Base-by-base conservation (phyloP, 2,329 filamentous ascomycete genomes). In the Hypoxylon sp. region DNA sequence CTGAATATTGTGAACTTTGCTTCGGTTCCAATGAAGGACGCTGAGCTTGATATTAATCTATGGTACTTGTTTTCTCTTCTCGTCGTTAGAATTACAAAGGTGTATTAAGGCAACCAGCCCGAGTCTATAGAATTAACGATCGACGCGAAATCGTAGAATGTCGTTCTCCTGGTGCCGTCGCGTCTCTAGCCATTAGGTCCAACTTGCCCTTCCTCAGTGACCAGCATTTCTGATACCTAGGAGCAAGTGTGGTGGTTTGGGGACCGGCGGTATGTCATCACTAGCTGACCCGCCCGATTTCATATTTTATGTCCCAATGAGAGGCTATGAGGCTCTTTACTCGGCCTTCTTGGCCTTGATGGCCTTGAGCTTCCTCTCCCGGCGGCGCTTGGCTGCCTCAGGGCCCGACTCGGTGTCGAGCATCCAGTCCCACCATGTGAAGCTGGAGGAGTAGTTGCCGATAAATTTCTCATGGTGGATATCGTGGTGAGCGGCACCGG, bases 391-490 rank as follows among this genome's bases (percentile, higher is more conserved):
- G 75, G 91, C 87, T 43, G 95, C 93, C 81, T 97, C 95, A 38
- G 93, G 89, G 58, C 93, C 93, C 71, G 93, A 93, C 86, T 99
- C 95, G 68, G 96, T 99, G 82, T 98, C 94, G 73, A 98, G 87
- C 74, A 90, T 80, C 80, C 92, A 97, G 84, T 99, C 96, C 96
- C 96, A 99, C 96, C 96, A 99, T 81, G 95, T 89, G 89, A 99
- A 99, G 85, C 93, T 97, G 79, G 94, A 97, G 56, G 95, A 86
- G 80, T 98, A 99, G 86, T 99, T 99, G 75, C 96, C 96, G 71
- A 99, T 94, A 83, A 99, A 99, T 79, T 94, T 93, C 85, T 99
- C 96, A 83, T 99, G 96, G 83, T 99, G 96, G 48, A 94, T 85
- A 78, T 99, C 96, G 84, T 99, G 96, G 83, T 98, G 95, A 75